Evolutionary conservation across 306 rosid species (phyloP).

Genomic region (Begonia fuchsioides): DNA sequence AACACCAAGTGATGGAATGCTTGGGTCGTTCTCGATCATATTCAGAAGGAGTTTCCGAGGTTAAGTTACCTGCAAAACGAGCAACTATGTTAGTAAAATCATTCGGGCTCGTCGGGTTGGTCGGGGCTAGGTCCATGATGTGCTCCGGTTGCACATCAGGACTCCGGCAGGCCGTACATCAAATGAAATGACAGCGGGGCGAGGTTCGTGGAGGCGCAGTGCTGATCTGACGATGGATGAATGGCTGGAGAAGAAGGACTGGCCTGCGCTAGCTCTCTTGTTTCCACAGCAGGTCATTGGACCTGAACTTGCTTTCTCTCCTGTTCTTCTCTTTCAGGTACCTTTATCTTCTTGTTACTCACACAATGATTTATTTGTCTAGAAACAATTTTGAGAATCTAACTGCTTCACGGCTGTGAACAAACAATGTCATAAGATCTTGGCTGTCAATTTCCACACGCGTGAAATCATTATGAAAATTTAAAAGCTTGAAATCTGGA

Average conservation of each 20-base stretch:
- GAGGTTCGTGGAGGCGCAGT: conserved; percentile 51
- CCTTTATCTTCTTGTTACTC: background rate
- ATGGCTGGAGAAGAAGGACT: conserved; percentile 35
- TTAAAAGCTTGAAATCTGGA: conserved; percentile 57
- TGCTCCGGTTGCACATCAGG: too few relatives aligned
- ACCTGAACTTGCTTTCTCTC: conserved; percentile 69
- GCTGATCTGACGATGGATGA: conserved; percentile 38
- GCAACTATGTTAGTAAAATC: too few relatives aligned
- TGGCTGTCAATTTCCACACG: too few relatives aligned
- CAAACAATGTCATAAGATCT: too few relatives aligned
- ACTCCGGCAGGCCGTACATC: conserved; percentile 46
- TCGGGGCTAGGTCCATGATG: too few relatives aligned
- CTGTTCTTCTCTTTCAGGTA: conserved; percentile 55
- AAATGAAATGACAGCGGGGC: conserved; percentile 85
- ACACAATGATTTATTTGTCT: background rate
- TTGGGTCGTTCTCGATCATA: too few relatives aligned
- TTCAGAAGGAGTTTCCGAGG: too few relatives aligned
- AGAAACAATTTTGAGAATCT: too few relatives aligned
- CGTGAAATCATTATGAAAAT: too few relatives aligned
- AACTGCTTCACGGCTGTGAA: background rate
- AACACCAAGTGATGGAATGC: too few relatives aligned
- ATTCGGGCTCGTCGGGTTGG: too few relatives aligned
- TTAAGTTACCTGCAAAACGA: too few relatives aligned
- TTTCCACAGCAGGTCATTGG: conserved; percentile 55
- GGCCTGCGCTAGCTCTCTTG: conserved; percentile 27